Percentiles rank a stretch among this genome's conserved stretches.
Conservation (phyloP, 208 protist species). For the Leishmania guyanensis region DNA sequence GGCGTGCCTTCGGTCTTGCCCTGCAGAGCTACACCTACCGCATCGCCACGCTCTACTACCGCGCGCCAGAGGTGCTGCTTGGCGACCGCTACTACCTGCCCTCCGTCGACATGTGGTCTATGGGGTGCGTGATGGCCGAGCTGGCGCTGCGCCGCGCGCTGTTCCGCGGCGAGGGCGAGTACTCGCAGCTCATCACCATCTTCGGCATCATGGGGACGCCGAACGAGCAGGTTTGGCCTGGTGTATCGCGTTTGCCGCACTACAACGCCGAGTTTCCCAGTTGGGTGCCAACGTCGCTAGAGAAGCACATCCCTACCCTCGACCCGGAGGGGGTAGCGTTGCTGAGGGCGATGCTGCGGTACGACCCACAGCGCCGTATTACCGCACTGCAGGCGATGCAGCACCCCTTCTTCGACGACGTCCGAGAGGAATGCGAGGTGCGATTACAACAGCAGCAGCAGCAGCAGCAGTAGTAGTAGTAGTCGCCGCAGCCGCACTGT, state of each 20-base stretch:
- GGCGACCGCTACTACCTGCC: constrained; percentile 85
- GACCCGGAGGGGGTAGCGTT: constrained; percentile 66
- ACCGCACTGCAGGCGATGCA: constrained; percentile 75
- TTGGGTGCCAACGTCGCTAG: constrained; percentile 47
- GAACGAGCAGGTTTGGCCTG: constrained; percentile 75
- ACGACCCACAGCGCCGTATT: constrained; percentile 67
- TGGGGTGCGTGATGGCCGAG: constrained; percentile 96
- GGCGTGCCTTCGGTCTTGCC: constrained; percentile 79
- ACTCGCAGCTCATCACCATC: constrained; percentile 92
- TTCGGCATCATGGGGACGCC: constrained; percentile 95
- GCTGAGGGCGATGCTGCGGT: constrained; percentile 63
- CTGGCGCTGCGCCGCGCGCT: constrained; percentile 85
- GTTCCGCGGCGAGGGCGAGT: constrained; percentile 86
- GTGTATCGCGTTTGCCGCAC: constrained; percentile 67
- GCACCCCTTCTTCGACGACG: constrained; percentile 86
- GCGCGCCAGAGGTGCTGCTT: constrained; percentile 93
- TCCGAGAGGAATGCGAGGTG: constrained; percentile 49
- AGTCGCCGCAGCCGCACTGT: background rate
- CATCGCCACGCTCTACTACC: constrained; percentile 96
- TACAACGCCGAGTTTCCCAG: constrained; percentile 74
- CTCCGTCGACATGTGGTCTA: constrained; percentile 93
- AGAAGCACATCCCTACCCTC: constrained; percentile 52
- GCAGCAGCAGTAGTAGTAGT: constrained; percentile 5
- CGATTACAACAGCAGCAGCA: constrained; percentile 34
- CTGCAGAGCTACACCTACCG: constrained; percentile 88